Evolutionary conservation across 2,329 filamentous ascomycete species (phyloP).

Genomic region (Colletotrichum sp.): DNA sequence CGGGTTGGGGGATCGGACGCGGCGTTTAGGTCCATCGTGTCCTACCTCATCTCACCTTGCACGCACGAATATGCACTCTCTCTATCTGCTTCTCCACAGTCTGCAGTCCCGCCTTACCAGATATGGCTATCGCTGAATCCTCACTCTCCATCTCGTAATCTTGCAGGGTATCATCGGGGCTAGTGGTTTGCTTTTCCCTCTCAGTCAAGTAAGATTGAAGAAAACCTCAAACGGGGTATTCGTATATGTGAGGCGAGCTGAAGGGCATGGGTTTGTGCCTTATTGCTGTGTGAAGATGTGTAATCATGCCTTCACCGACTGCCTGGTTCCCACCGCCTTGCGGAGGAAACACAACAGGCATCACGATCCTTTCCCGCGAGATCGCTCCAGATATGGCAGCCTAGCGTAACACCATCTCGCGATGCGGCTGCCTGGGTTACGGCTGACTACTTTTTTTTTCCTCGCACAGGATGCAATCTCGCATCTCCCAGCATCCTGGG

Average conservation of each 20-base stretch:
- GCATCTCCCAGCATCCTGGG: not conserved
- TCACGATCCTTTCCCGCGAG: not conserved
- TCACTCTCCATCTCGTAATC: not conserved
- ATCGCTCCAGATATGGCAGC: not conserved
- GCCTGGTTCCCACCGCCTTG: not conserved
- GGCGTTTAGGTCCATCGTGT: not conserved
- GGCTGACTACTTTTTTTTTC: not conserved
- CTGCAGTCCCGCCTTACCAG: not conserved
- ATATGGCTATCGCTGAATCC: not conserved
- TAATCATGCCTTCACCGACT: not conserved
- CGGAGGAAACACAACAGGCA: not conserved
- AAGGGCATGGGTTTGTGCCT: not conserved
- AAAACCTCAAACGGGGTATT: not conserved
- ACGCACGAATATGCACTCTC: too few species aligned
- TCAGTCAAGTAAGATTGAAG: not conserved
- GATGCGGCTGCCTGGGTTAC: not conserved
- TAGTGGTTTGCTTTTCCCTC: not conserved
- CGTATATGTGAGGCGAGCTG: not conserved
- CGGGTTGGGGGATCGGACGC: not conserved
- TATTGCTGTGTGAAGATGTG: not conserved
- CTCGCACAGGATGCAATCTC: not conserved
- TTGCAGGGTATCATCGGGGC: not conserved
- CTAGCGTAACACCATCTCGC: not conserved
- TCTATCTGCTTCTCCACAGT: not conserved
- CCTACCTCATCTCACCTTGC: not conserved